Evolutionary conservation across 2,329 filamentous ascomycete genomes (phyloP), one percentile per base, ranked within the genome.

Genomic region (Ascochyta lentis): DNA sequence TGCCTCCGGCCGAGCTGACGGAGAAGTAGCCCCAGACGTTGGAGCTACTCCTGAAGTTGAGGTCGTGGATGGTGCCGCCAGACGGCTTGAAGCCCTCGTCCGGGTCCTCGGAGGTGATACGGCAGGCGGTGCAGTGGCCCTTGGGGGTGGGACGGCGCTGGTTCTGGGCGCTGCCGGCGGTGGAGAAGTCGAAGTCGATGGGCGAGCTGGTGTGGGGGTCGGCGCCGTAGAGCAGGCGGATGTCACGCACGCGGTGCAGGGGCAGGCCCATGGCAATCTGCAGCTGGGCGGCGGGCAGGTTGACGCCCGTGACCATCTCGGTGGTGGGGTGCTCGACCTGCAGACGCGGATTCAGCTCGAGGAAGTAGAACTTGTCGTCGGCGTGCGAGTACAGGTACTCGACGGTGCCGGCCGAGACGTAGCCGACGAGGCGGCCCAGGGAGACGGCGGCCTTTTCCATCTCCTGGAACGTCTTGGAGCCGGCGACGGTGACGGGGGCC

Each of bases 21-120:
- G 95, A 99, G 87, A 99, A 99, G 80, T 99, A 99, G 84, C 95
- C 95, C 95, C 95, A 99, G 53, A 98, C 95, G 68, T 99, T 99
- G 61, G 95, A 98, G 77, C 92, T 96, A 82, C 90, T 96, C 74
- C 95, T 87, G 87, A 99, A 99, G 84, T 99, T 99, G 73, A 99
- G 83, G 74, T 99, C 95, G 81, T 98, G 95, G 87, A 99, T 96
- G 49, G 94, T 96, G 87, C 95, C 95, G 72, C 94, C 96, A 41
- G 95, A 99, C 55, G 95, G 95, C 86, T 99, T 99, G 87, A 99
- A 99, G 49, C 95, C 95, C 83, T 99, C 95, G 71, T 96, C 95
- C 9, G 95, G 95, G 76, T 99, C 95, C 78, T 99, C 95, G 0
- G 95, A 99, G 24, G 95, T 99, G 79, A 99, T 99, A 86, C 95